Conservation (phyloP, 2,329 filamentous ascomycete genomes). For the Penicillium sp. region DNA sequence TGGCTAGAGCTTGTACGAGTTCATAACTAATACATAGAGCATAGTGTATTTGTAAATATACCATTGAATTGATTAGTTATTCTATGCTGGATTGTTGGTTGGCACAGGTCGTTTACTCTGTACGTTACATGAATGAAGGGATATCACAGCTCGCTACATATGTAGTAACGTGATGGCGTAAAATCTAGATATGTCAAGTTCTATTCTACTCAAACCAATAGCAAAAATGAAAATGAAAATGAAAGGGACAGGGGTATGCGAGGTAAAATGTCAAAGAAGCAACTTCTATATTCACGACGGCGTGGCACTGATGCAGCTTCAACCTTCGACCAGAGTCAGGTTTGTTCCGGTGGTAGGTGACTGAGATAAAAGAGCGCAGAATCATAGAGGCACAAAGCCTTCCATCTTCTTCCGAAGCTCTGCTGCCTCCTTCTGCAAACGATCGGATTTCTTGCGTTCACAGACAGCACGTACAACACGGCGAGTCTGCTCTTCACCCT, state of each 20-base stretch:
- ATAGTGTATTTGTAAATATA: background rate
- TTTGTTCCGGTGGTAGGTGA: background rate
- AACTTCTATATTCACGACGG: background rate
- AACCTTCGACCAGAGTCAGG: background rate
- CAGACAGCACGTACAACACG: conserved; percentile 83
- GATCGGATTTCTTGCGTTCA: conserved; percentile 74
- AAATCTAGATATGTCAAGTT: background rate
- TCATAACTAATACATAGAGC: background rate
- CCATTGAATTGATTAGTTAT: background rate
- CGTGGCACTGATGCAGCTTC: background rate
- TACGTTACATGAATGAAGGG: background rate
- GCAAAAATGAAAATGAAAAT: background rate
- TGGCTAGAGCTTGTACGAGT: background rate
- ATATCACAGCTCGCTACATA: background rate
- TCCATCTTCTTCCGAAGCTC: conserved; percentile 26
- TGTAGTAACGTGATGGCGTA: background rate
- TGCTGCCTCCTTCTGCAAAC: conserved; percentile 29
- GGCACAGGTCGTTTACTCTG: background rate
- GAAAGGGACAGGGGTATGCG: background rate
- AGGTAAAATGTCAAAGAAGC: background rate
- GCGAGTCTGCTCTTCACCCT: conserved; percentile 75
- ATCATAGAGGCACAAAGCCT: conserved; percentile 30
- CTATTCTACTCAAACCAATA: background rate
- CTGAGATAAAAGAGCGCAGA: background rate
- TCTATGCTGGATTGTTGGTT: background rate